Percentiles rank a stretch among this genome's conserved stretches.
These are phyloP conservation scores for Narthecium ossifragum DNA, from an alignment of 106 monocot genomes.

Conservation along the genomic window DNA sequence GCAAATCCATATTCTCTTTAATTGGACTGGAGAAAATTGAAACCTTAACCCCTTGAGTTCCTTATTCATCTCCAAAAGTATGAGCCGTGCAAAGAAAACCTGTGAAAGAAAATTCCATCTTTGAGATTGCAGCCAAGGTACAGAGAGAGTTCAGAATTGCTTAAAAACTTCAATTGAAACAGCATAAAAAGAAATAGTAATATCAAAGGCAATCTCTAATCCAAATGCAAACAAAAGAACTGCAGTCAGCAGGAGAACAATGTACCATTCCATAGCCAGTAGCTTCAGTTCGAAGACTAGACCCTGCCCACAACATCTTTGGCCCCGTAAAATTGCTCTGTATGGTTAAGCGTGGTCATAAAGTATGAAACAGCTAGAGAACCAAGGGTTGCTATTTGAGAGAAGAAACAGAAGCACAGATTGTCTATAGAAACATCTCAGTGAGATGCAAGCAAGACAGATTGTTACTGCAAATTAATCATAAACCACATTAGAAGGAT, in stretches of 20 bases:
- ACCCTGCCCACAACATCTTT: conserved; percentile 98
- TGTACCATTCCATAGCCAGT: conserved; percentile 96
- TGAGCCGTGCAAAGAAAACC: conserved; percentile 95
- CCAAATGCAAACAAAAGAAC: not conserved
- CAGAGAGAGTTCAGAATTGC: not conserved
- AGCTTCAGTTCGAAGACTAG: conserved; percentile 97
- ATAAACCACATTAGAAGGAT: too few relatives aligned
- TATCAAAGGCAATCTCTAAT: not conserved
- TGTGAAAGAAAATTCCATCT: conserved; percentile 24
- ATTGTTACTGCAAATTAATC: not conserved
- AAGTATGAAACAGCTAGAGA: conserved; percentile 14
- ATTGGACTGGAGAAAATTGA: too few relatives aligned
- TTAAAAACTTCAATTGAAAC: not conserved
- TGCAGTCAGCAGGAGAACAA: not conserved
- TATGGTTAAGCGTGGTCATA: conserved; percentile 41
- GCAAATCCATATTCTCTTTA: too few relatives aligned
- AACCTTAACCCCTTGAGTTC: conserved; percentile 99
- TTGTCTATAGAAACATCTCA: not conserved
- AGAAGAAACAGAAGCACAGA: not conserved
- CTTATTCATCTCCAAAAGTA: conserved; percentile 96
- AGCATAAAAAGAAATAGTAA: not conserved
- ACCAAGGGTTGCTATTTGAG: not conserved
- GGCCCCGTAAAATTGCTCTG: conserved; percentile 99
- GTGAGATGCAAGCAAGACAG: not conserved
- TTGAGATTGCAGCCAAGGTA: conserved; percentile 9